phyloP scores from a whole-genome alignment of 2,329 filamentous ascomycete genomes.

The Ascocoryne sarcoides region DNA sequence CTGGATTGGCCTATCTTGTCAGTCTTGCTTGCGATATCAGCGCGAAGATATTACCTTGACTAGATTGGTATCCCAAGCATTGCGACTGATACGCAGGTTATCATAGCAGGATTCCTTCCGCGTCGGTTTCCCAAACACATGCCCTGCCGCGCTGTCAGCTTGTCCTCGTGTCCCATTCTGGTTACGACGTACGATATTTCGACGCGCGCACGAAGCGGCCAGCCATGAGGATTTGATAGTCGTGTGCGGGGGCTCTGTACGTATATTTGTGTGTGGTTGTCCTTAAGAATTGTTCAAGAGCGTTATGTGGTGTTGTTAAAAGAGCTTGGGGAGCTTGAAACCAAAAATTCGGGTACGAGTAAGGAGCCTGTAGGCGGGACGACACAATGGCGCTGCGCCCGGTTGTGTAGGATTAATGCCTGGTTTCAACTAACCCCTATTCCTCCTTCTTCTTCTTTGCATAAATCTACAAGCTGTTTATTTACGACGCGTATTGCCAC shows the following conservation, averaged over 20 bases:
- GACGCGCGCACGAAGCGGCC: conserved; percentile 66
- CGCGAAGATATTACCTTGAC: conserved; percentile 60
- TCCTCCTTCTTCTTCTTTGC: no score
- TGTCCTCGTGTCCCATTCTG: conserved; percentile 18
- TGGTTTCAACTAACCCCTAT: no score
- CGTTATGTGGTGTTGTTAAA: no score
- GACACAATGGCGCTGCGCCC: no score
- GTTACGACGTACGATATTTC: conserved; percentile 54
- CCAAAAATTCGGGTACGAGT: no score
- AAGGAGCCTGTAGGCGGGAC: no score
- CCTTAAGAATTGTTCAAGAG: no score
- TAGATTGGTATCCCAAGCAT: conserved; percentile 98
- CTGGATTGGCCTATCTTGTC: conserved; percentile 71
- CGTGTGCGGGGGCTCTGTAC: not conserved
- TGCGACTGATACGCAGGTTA: conserved; percentile 91
- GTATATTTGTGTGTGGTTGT: no score
- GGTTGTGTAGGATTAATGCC: no score
- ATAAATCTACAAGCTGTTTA: no score
- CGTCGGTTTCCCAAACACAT: conserved; percentile 94
- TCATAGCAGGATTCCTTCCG: conserved; percentile 98
- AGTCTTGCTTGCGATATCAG: conserved; percentile 3
- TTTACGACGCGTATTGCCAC: no score
- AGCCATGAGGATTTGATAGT: conserved; percentile 40
- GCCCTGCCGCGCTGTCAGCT: conserved; percentile 50
- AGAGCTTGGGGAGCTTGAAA: no score